A percentile compares a stretch with the other conserved stretches of the same genome.
Evolutionary conservation across 306 rosid genomes (phyloP).

Genomic region (Cicer yamashitae): DNA sequence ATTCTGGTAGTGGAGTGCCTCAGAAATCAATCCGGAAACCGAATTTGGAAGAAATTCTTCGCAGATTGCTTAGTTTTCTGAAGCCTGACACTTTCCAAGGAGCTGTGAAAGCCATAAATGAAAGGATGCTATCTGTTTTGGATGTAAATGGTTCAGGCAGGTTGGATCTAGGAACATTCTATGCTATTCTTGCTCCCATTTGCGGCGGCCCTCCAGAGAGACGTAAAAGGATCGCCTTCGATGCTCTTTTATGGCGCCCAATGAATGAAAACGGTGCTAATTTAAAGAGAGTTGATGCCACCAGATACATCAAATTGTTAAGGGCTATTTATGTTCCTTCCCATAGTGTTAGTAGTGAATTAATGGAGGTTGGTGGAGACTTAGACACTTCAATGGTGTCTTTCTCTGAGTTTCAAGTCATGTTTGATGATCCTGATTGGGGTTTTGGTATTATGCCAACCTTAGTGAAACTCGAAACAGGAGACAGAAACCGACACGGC

Average conservation of each 20-base stretch:
- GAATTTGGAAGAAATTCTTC: slow-evolving; percentile 86
- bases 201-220: slow-evolving; percentile 82
- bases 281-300: slow-evolving; percentile 70
- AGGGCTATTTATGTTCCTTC: slow-evolving; percentile 83
- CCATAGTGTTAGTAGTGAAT: slow-evolving; percentile 74
- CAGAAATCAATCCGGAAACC: slow-evolving; percentile 94
- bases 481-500: slow-evolving; percentile 94
- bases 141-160: slow-evolving; percentile 84
- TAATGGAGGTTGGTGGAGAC: slow-evolving; percentile 80
- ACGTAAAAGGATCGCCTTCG: slow-evolving; percentile 85
- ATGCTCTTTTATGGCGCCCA: slow-evolving; percentile 95
- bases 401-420: slow-evolving; percentile 77
- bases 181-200: slow-evolving; percentile 89
- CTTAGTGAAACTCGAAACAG: slow-evolving; percentile 80
- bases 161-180: slow-evolving; percentile 92
- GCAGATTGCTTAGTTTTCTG: slow-evolving; percentile 71
- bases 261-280: slow-evolving; percentile 80
- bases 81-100: slow-evolving; percentile 99
- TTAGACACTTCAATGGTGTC: slow-evolving; percentile 72
- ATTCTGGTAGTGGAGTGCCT: slow-evolving; percentile 86
- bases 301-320: slow-evolving; percentile 69
- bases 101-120: slow-evolving; percentile 90
- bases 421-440: slow-evolving; percentile 94
- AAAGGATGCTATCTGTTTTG: slow-evolving; percentile 87
- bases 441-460: slow-evolving; percentile 95